Conservation (phyloP, 2,329 filamentous ascomycete species). For the Claviceps quebecensis region DNA sequence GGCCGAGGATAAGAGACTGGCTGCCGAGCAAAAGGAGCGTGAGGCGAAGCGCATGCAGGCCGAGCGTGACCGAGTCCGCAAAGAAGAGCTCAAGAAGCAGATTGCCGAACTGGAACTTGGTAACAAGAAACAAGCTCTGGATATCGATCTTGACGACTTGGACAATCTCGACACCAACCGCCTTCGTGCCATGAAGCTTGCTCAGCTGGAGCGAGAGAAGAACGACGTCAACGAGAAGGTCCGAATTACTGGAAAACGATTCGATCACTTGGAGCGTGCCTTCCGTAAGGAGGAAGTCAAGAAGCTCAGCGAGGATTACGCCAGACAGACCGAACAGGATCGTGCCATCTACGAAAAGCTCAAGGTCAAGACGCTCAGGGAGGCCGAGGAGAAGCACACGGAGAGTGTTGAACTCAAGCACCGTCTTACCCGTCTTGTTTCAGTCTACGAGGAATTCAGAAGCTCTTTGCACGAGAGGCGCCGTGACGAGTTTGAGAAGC, state of each 20-base stretch:
- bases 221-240: constrained; percentile 86
- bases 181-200: constrained; percentile 87
- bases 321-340: constrained; percentile 66
- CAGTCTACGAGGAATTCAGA: constrained; percentile 74
- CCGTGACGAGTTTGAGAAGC: constrained; percentile 90
- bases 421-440: constrained; percentile 71
- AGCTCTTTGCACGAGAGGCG: constrained; percentile 71
- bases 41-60: constrained; percentile 75
- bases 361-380: constrained; percentile 64
- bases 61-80: constrained; percentile 78
- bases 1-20: constrained; percentile 75
- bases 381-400: constrained; percentile 78
- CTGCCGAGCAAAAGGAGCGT: constrained; percentile 85
- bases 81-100: constrained; percentile 88
- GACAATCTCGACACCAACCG: constrained; percentile 79
- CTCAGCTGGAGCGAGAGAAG: constrained; percentile 95
- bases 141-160: constrained; percentile 68
- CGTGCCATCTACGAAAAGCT: constrained; percentile 64
- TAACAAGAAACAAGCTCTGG: constrained; percentile 52
- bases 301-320: constrained; percentile 77
- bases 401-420: constrained; percentile 89
- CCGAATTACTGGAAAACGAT: constrained; percentile 82
- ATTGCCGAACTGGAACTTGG: constrained; percentile 75
- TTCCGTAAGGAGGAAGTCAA: constrained; percentile 93
- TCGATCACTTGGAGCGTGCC: constrained; percentile 93